A percentile compares a stretch with the other conserved stretches of the same genome.
phyloP scores from a whole-genome alignment of 768 basidiomycete genomes.

The Agaricus sinodeliciosus region DNA sequence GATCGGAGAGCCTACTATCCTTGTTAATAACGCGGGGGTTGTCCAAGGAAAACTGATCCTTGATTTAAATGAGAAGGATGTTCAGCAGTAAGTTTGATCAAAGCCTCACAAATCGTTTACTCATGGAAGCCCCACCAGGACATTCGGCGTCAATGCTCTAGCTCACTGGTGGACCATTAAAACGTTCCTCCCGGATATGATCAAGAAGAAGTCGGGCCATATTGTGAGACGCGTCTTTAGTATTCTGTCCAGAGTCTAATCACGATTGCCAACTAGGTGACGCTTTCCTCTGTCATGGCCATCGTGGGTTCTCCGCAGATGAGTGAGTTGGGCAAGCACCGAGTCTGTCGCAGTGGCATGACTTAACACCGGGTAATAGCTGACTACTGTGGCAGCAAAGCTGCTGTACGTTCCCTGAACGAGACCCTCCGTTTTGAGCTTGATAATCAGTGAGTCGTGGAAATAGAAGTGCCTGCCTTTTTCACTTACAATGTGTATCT shows the following conservation, averaged over 20 bases:
- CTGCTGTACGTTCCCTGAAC: conserved; percentile 75
- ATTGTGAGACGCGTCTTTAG: conserved; percentile 45
- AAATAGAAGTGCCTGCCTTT: background rate
- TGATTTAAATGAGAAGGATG: conserved; percentile 71
- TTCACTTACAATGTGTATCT: conserved; percentile 10
- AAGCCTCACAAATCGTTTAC: background rate
- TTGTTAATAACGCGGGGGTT: conserved; percentile 94
- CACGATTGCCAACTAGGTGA: conserved; percentile 43
- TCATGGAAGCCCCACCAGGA: conserved; percentile 38
- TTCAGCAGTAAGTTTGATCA: conserved; percentile 54
- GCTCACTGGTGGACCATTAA: conserved; percentile 91
- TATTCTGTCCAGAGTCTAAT: conserved; percentile 7
- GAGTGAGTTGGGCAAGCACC: conserved; percentile 41
- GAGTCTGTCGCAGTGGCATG: background rate
- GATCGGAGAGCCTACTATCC: conserved; percentile 84
- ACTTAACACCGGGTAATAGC: conserved; percentile 30
- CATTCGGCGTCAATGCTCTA: conserved; percentile 83
- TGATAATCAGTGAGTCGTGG: conserved; percentile 50
- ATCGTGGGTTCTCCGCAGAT: conserved; percentile 67
- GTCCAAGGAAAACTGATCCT: conserved; percentile 84
- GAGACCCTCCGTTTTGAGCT: conserved; percentile 87
- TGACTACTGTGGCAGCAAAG: conserved; percentile 92
- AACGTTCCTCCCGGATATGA: conserved; percentile 86
- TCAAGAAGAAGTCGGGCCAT: conserved; percentile 74
- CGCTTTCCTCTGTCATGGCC: conserved; percentile 71